A percentile compares a stretch with the other conserved stretches of the same genome.
These are phyloP conservation scores for Cyclaneusma minus DNA, from an alignment of 2,329 filamentous ascomycete genomes.

Conservation along the genomic window DNA sequence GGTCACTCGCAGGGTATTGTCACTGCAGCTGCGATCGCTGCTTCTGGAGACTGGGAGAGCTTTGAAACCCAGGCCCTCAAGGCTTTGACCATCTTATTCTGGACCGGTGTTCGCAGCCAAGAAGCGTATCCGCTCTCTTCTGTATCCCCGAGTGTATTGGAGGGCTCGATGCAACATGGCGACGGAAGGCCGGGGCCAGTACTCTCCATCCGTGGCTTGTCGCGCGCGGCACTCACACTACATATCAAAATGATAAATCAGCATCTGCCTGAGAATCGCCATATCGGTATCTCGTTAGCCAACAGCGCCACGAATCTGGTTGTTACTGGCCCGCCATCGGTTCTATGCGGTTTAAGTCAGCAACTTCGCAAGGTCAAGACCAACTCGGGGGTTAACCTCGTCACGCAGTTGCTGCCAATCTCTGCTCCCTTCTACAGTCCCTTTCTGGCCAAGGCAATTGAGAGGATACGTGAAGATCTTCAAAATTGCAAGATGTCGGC, in stretches of 20 bases:
- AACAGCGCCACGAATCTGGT: slow-evolving; percentile 18
- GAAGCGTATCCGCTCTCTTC: slow-evolving; percentile 9
- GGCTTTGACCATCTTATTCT: slow-evolving; percentile 20
- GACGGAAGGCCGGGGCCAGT: slow-evolving; percentile 17
- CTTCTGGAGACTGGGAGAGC: slow-evolving; percentile 18
- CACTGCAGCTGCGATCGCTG: slow-evolving; percentile 19
- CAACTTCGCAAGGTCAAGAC: slow-evolving; percentile 15
- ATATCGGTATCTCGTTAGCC: slow-evolving; percentile 14
- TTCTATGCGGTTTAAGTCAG: slow-evolving; percentile 15
- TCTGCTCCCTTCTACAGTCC: slow-evolving; percentile 24
- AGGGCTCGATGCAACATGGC: slow-evolving; percentile 6
- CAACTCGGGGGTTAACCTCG: slow-evolving; percentile 11
- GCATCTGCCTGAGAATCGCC: slow-evolving; percentile 10
- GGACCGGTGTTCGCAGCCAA: slow-evolving; percentile 18
- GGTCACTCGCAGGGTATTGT: slow-evolving; percentile 25
- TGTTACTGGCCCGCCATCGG: slow-evolving; percentile 15
- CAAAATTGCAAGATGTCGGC: slow-evolving; percentile 11
- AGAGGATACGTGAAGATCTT: slow-evolving; percentile 9
- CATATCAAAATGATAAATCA: slow-evolving; percentile 13
- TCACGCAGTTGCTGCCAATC: slow-evolving; percentile 22
- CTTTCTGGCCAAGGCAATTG: slow-evolving; percentile 16
- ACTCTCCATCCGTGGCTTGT: slow-evolving; percentile 15
- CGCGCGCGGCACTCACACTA: slow-evolving; percentile 8
- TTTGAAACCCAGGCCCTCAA: slow-evolving; percentile 16
- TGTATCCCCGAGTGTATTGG: slow-evolving; percentile 4